These are phyloP conservation scores for Fomitopsis betulina DNA, from an alignment of 1,284 basidiomycete genomes.

Conservation along the genomic window DNA sequence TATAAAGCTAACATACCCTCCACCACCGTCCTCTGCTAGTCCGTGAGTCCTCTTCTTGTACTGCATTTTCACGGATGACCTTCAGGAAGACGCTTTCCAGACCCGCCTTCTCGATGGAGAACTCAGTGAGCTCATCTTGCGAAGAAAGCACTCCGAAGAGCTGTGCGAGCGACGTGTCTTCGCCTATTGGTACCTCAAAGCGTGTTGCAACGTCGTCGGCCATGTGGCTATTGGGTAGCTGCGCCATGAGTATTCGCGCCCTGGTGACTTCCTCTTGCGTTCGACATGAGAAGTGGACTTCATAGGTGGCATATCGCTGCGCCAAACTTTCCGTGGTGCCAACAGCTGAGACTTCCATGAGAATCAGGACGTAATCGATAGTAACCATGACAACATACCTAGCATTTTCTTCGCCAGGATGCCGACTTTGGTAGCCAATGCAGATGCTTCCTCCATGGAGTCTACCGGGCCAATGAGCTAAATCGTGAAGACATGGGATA, in stretches of 20 bases:
- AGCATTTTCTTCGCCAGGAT: conserved; percentile 68
- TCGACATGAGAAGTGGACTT: conserved; percentile 72
- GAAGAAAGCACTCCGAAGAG: conserved; percentile 53
- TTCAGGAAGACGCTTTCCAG: conserved; percentile 73
- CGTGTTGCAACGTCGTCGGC: conserved; percentile 75
- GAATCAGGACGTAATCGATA: conserved; percentile 1
- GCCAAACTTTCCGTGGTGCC: conserved; percentile 65
- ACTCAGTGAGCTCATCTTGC: conserved; percentile 53
- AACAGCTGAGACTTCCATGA: conserved; percentile 37
- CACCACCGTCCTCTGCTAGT: conserved; percentile 20
- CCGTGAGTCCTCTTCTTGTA: conserved; percentile 47
- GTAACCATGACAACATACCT: conserved; percentile 34
- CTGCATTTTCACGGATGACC: conserved; percentile 62
- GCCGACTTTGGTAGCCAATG: conserved; percentile 68
- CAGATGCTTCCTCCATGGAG: conserved; percentile 82
- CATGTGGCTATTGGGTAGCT: conserved; percentile 58
- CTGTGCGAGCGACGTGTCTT: conserved; percentile 42
- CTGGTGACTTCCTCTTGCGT: conserved; percentile 52
- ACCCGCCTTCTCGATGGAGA: conserved; percentile 64
- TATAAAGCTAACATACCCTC: conserved; percentile 17
- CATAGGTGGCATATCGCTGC: conserved; percentile 66
- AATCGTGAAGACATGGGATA: not conserved
- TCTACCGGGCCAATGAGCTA: conserved; percentile 34
- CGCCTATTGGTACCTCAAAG: conserved; percentile 65
- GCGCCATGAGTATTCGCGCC: conserved; percentile 58